Conservation (phyloP, 1,284 basidiomycete species). For the Trametes pubescens region DNA sequence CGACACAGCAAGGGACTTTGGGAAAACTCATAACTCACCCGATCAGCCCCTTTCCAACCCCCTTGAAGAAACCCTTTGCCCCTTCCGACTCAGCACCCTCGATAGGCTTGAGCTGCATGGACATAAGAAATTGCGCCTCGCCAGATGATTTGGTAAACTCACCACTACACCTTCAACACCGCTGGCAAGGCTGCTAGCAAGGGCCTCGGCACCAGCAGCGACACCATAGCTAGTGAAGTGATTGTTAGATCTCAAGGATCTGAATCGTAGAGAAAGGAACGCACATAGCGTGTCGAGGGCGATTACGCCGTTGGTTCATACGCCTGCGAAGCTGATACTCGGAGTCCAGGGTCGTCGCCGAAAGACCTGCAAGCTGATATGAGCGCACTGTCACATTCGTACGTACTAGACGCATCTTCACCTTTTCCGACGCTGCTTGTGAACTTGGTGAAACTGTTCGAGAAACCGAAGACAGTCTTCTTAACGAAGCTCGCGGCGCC, state of each 20-base stretch:
- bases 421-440: constrained; percentile 98
- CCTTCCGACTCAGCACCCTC: constrained; percentile 97
- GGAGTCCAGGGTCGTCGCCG: constrained; percentile 95
- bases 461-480: constrained; percentile 97
- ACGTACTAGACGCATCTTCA: constrained; percentile 36
- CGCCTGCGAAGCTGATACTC: constrained; percentile 94
- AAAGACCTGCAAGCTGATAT: constrained; percentile 67
- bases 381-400: neutral
- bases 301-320: constrained; percentile 91
- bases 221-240: constrained; percentile 80
- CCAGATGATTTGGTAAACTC: constrained; percentile 39
- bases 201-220: constrained; percentile 91
- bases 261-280: constrained; percentile 32
- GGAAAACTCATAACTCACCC: constrained; percentile 63
- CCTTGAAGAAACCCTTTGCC: constrained; percentile 97
- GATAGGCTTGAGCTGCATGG: constrained; percentile 82
- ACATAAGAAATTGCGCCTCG: constrained; percentile 6
- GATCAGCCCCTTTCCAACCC: constrained; percentile 95
- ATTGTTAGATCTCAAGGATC: constrained; percentile 22
- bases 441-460: constrained; percentile 96
- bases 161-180: constrained; percentile 97
- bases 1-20: neutral
- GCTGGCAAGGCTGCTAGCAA: constrained; percentile 94
- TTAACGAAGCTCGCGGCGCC: constrained; percentile 99
- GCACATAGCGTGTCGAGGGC: constrained; percentile 94